A percentile compares a stretch with the other conserved stretches of the same genome.
Conservation (phyloP, 2,329 filamentous ascomycete species). For the Aspergillus ustus region DNA sequence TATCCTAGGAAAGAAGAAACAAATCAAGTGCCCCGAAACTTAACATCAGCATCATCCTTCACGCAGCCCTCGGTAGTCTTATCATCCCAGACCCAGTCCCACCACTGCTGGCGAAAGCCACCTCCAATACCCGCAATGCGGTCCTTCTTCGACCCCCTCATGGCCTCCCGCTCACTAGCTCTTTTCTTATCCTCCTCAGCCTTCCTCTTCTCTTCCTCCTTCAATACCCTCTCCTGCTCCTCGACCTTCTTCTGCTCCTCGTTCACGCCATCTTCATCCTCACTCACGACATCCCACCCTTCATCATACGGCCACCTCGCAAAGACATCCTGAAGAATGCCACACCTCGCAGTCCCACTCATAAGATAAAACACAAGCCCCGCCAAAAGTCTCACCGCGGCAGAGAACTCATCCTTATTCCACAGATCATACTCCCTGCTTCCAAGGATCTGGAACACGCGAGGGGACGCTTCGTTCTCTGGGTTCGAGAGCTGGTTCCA, state of each 20-base stretch:
- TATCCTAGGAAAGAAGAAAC: not conserved
- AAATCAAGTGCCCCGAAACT: constrained; percentile 8
- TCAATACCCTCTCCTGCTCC: constrained; percentile 20
- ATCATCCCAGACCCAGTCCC: constrained; percentile 32
- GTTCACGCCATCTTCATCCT: constrained; percentile 13
- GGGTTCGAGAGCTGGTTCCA: constrained; percentile 18
- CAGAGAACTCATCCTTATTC: constrained; percentile 26
- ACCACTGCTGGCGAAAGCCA: constrained; percentile 24
- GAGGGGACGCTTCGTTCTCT: constrained; percentile 23
- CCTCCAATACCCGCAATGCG: constrained; percentile 21
- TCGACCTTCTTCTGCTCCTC: constrained; percentile 17
- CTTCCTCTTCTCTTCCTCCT: constrained; percentile 15
- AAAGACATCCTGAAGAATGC: constrained; percentile 29
- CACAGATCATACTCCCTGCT: constrained; percentile 37
- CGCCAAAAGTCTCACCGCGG: constrained; percentile 24
- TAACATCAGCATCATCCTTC: constrained; percentile 13
- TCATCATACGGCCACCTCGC: constrained; percentile 24
- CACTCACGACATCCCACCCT: constrained; percentile 10
- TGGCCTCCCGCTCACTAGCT: constrained; percentile 18
- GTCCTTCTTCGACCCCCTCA: constrained; percentile 17
- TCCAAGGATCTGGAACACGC: constrained; percentile 29
- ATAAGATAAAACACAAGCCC: constrained; percentile 34
- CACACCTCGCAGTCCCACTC: constrained; percentile 32
- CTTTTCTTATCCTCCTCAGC: constrained; percentile 16
- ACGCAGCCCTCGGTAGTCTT: constrained; percentile 5